Percentiles rank a stretch among this genome's conserved stretches.
These are phyloP conservation scores for Rutstroemia sp. DNA, from an alignment of 2,329 filamentous ascomycete species.

Conservation along the genomic window DNA sequence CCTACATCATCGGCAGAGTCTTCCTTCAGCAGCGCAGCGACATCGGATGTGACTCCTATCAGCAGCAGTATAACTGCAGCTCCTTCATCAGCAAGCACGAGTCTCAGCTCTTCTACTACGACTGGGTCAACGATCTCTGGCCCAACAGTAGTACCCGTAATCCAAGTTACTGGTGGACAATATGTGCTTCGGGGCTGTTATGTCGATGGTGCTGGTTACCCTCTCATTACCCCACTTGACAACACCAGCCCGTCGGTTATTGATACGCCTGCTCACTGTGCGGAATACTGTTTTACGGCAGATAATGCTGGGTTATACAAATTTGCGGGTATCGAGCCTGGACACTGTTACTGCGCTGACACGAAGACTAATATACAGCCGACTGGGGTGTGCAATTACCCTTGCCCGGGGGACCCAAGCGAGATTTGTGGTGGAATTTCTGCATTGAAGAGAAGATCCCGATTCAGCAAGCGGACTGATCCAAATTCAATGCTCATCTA, in stretches of 20 bases:
- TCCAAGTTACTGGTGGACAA: background rate
- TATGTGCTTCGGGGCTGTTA: background rate
- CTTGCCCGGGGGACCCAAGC: background rate
- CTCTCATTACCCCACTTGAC: background rate
- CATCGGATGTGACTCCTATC: background rate
- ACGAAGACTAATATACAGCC: background rate
- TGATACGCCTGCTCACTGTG: background rate
- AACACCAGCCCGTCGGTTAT: background rate
- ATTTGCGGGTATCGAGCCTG: slow-evolving; percentile 1
- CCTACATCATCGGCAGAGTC: background rate
- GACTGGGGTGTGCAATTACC: background rate
- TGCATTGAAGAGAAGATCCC: background rate
- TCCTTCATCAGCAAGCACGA: background rate
- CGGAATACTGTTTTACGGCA: background rate
- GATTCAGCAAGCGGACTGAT: background rate
- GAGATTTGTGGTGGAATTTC: slow-evolving; percentile 1
- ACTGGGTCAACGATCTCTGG: background rate
- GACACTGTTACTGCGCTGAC: slow-evolving; percentile 3
- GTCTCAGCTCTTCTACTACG: background rate
- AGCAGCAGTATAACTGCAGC: background rate
- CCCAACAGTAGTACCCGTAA: background rate
- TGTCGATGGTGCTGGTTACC: background rate
- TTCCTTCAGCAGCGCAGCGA: background rate
- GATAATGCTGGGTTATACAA: background rate
- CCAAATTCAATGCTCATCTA: background rate